Evolutionary conservation across 2,329 filamentous ascomycete species (phyloP).

Genomic region (Nothophoma quercina): DNA sequence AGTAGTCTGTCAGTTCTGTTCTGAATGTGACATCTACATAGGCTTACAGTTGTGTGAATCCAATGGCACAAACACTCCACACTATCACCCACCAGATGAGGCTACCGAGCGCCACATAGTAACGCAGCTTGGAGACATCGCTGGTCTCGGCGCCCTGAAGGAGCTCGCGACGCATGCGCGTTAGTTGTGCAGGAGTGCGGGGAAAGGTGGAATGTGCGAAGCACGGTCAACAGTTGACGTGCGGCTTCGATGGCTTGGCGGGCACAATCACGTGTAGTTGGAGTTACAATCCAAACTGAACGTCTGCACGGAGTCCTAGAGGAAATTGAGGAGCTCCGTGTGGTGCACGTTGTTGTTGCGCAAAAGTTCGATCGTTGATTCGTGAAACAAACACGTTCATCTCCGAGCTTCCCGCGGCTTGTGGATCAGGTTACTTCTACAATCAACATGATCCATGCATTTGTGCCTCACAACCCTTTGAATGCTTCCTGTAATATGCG

Average conservation of each 20-base stretch:
- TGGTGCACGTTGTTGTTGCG: constrained; percentile 1
- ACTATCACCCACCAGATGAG: constrained; percentile 66
- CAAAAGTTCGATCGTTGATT: not conserved
- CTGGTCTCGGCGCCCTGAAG: constrained; percentile 31
- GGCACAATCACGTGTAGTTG: constrained; percentile 12
- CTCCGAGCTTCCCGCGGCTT: constrained; percentile 7
- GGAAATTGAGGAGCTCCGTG: not conserved
- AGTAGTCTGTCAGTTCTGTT: constrained; percentile 21
- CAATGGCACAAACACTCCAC: constrained; percentile 63
- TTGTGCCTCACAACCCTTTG: no score
- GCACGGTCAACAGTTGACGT: not conserved
- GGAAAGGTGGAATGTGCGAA: constrained; percentile 3
- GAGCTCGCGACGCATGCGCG: constrained; percentile 47
- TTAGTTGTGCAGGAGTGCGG: constrained; percentile 17
- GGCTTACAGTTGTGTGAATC: constrained; percentile 66
- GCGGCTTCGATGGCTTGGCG: constrained; percentile 14
- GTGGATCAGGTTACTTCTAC: constrained; percentile 1
- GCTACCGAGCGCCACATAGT: constrained; percentile 55
- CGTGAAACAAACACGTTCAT: constrained; percentile 11
- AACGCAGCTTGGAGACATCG: constrained; percentile 45
- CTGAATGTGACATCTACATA: not conserved
- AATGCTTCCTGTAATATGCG: no score
- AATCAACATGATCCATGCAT: not conserved
- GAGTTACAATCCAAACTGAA: no score
- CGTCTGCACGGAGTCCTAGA: not conserved